Conservation (phyloP, 2,329 filamentous ascomycete species). For the Sporothrix sp. region DNA sequence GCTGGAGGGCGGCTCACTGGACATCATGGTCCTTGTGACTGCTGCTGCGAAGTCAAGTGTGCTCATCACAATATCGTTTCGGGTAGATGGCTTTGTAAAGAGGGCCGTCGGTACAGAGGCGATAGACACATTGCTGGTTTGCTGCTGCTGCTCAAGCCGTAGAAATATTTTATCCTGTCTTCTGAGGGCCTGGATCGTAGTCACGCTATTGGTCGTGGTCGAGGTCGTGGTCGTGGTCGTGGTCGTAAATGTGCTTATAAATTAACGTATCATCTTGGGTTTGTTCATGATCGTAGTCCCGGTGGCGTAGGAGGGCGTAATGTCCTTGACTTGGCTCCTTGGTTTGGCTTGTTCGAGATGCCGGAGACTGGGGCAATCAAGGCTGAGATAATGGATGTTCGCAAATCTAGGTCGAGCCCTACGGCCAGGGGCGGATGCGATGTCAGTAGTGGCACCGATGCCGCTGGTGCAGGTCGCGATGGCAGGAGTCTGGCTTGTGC, state of each 20-base stretch:
- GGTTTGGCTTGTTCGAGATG: too few species aligned
- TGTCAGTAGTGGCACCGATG: too few species aligned
- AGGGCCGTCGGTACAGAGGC: not conserved
- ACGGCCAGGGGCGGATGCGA: too few species aligned
- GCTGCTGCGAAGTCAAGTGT: conserved; percentile 34
- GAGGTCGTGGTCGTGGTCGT: not conserved
- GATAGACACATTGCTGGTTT: not conserved
- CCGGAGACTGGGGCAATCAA: too few species aligned
- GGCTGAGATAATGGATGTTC: too few species aligned
- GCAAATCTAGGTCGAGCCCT: too few species aligned
- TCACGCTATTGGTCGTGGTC: not conserved
- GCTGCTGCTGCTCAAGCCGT: not conserved
- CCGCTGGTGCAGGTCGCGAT: not conserved
- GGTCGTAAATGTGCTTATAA: too few species aligned
- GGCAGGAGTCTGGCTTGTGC: not conserved
- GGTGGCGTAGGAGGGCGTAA: too few species aligned
- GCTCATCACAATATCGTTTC: conserved; percentile 39
- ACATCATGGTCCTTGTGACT: conserved; percentile 38
- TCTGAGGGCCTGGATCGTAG: not conserved
- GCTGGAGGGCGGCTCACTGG: conserved; percentile 37
- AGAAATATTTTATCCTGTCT: not conserved
- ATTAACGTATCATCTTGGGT: too few species aligned
- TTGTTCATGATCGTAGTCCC: too few species aligned
- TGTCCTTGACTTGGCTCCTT: too few species aligned
- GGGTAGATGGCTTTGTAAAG: conserved; percentile 19